Evolutionary conservation across 257 asterid species (phyloP).

Genomic region (Gentiana macrophylla): DNA sequence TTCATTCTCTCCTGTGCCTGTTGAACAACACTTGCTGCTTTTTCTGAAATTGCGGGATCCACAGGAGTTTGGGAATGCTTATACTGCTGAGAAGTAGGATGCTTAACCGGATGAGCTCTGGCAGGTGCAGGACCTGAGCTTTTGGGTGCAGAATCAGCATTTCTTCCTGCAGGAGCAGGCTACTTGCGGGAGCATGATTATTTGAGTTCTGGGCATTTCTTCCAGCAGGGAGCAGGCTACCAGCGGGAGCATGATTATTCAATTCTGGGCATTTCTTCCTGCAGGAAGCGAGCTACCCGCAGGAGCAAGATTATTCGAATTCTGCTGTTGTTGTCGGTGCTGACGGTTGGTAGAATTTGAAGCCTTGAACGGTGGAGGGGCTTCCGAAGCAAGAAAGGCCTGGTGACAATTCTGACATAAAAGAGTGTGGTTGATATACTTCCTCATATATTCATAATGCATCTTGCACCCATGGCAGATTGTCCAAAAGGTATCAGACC

Average conservation of each 20-base stretch:
- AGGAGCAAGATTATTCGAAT: too few species aligned
- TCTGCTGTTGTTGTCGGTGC: too few species aligned
- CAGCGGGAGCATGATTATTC: too few species aligned
- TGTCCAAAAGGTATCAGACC: conserved; percentile 71
- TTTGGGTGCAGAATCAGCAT: conserved; percentile 21
- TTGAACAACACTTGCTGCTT: conserved; percentile 38
- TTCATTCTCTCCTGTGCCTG: conserved; percentile 47
- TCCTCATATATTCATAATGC: conserved; percentile 60
- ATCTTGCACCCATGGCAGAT: conserved; percentile 61
- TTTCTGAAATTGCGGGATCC: conserved; percentile 39
- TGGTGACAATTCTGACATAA: conserved; percentile 57
- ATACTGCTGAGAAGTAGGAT: conserved; percentile 16
- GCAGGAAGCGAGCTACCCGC: too few species aligned
- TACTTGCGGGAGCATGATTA: conserved; percentile 18
- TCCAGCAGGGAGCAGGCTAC: too few species aligned
- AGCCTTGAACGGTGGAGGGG: conserved; percentile 42
- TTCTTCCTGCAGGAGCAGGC: conserved; percentile 20
- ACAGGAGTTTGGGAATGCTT: conserved; percentile 22
- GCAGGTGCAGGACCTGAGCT: conserved; percentile 26
- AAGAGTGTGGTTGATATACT: conserved; percentile 56
- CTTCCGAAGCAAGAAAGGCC: conserved; percentile 52
- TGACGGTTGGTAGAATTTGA: neutral
- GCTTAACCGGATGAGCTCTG: conserved; percentile 14
- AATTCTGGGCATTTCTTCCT: too few species aligned
- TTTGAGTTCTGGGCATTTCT: conserved; percentile 10